Conservation (phyloP, 345 rosid species). For the Heritiera littoralis region DNA sequence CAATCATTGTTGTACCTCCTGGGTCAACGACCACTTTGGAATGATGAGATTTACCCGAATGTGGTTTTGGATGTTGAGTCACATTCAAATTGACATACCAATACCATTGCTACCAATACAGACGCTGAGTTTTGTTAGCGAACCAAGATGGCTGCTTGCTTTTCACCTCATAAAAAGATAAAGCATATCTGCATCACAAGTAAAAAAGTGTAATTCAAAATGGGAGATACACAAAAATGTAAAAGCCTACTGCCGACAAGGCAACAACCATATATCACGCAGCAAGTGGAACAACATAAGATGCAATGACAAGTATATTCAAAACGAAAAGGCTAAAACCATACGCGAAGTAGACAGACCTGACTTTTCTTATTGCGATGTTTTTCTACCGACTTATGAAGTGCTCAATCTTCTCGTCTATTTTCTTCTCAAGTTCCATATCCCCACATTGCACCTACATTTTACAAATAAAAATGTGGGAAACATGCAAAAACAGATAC, state of each 20-base stretch:
- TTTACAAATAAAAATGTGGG: constrained; percentile 7
- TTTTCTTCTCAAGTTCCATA: constrained; percentile 82
- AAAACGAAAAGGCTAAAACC: background rate
- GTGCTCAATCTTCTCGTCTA: constrained; percentile 90
- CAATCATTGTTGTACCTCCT: constrained; percentile 51
- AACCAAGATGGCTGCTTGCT: constrained; percentile 90
- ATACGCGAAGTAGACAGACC: constrained; percentile 38
- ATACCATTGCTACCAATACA: constrained; percentile 91
- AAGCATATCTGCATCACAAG: constrained; percentile 66
- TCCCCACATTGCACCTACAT: constrained; percentile 89
- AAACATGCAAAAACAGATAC: background rate
- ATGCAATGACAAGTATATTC: background rate
- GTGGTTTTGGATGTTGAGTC: constrained; percentile 59
- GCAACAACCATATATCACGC: background rate
- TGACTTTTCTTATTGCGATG: constrained; percentile 96
- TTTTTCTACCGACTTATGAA: constrained; percentile 86
- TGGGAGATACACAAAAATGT: background rate
- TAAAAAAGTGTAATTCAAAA: background rate
- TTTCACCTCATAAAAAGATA: constrained; percentile 91
- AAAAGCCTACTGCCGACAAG: background rate
- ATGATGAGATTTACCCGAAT: constrained; percentile 58
- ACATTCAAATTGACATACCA: constrained; percentile 92
- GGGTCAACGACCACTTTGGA: constrained; percentile 62
- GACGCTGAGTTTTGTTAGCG: constrained; percentile 64
- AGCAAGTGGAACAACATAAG: background rate